A percentile compares a stretch with the other conserved stretches of the same genome.
Evolutionary conservation across 139 green algal genomes (phyloP).

Genomic region (Desmodesmus armatus): DNA sequence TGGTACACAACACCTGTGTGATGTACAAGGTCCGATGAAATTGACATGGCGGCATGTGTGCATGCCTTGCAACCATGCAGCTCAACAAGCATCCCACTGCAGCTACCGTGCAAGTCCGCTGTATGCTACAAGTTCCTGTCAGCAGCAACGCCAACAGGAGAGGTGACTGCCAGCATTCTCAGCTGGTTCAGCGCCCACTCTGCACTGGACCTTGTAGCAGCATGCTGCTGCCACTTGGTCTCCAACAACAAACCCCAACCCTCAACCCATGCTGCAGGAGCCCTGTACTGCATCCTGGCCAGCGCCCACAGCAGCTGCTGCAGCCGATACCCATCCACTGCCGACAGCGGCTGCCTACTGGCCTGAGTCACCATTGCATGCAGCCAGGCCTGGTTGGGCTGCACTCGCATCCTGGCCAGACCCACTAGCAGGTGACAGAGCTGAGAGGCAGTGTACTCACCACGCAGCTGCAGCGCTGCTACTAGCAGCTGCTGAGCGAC

Average conservation of each 20-base stretch:
- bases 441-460: neutral
- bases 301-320: conserved; percentile 41
- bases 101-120: too few relatives aligned
- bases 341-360: conserved; percentile 13
- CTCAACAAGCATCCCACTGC: too few relatives aligned
- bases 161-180: conserved; percentile 1
- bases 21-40: too few relatives aligned
- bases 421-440: conserved; percentile 26
- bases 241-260: conserved; percentile 39
- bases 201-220: conserved; percentile 7
- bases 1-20: too few relatives aligned
- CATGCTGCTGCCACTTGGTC: conserved; percentile 3
- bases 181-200: conserved; percentile 6
- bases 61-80: too few relatives aligned
- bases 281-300: neutral
- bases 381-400: conserved; percentile 33
- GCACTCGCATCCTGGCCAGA: conserved; percentile 32
- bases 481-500: conserved; percentile 10
- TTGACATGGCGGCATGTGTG: too few relatives aligned
- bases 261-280: conserved; percentile 7
- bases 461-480: neutral
- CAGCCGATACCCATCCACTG: neutral
- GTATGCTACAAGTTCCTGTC: too few relatives aligned
- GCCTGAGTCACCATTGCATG: conserved; percentile 4
- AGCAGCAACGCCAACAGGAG: too few relatives aligned